Conservation (phyloP, 495 filamentous ascomycete species). For the Xylaria acuta region DNA sequence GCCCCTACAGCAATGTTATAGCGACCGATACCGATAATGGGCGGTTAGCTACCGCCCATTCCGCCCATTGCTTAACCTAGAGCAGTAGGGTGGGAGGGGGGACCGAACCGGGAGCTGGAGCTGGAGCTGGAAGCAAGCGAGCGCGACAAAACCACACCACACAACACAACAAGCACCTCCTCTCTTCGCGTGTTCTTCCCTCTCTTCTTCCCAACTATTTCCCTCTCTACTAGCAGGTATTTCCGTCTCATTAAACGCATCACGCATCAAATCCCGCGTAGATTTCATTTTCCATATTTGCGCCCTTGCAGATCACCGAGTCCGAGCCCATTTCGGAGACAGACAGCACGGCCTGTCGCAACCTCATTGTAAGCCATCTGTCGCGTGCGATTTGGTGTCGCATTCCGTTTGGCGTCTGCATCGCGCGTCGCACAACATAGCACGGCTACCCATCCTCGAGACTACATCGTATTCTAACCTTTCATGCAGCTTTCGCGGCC, state of each 20-base stretch:
- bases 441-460: constrained; percentile 1
- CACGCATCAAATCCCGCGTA: background rate
- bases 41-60: background rate
- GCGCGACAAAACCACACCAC: background rate
- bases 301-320: background rate
- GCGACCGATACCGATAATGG: constrained; percentile 7
- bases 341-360: constrained; percentile 9
- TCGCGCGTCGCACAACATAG: constrained; percentile 31
- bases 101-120: background rate
- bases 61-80: background rate
- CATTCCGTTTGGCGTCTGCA: constrained; percentile 36
- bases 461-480: constrained; percentile 33
- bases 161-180: constrained; percentile 19
- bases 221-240: background rate
- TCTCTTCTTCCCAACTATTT: constrained; percentile 18
- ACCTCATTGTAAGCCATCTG: constrained; percentile 20
- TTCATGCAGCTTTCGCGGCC: constrained; percentile 34
- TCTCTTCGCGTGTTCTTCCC: background rate
- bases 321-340: background rate
- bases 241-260: background rate
- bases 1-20: background rate
- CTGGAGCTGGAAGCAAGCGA: background rate
- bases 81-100: background rate
- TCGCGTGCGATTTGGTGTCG: constrained; percentile 31
- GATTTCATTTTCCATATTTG: background rate